Percentiles rank a stretch among this genome's conserved stretches.
Evolutionary conservation across 805 yeast genomes (phyloP).

Genomic region (Teunomyces tritomae): DNA sequence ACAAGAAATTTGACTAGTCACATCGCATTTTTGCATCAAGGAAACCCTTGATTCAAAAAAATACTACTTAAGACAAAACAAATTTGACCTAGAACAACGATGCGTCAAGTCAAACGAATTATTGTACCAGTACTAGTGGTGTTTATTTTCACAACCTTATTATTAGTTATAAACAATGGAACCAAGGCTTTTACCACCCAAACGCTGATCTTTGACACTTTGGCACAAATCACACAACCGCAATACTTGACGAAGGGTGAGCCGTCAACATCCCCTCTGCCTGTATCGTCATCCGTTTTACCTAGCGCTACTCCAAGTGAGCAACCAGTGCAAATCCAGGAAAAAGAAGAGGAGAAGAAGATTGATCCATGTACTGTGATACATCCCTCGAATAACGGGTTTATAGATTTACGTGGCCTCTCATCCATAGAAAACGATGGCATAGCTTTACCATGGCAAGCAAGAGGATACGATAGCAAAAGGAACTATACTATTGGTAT

Average conservation of each 20-base stretch:
- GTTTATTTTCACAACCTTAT: neutral
- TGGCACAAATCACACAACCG: slow-evolving; percentile 8
- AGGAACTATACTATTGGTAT: slow-evolving; percentile 65
- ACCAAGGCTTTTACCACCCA: neutral
- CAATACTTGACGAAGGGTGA: neutral
- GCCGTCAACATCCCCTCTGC: neutral
- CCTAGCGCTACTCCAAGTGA: neutral
- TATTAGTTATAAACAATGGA: slow-evolving; percentile 1
- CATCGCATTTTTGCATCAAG: neutral
- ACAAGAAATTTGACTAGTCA: neutral
- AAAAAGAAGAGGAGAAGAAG: slow-evolving; percentile 10
- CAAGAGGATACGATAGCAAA: slow-evolving; percentile 68
- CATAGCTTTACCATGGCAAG: slow-evolving; percentile 52
- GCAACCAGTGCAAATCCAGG: neutral
- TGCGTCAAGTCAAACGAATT: slow-evolving; percentile 2
- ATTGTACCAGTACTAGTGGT: slow-evolving; percentile 6
- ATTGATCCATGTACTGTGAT: slow-evolving; percentile 39
- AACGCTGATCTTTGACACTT: slow-evolving; percentile 7
- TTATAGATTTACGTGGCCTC: slow-evolving; percentile 52
- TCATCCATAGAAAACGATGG: slow-evolving; percentile 47
- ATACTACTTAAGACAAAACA: neutral
- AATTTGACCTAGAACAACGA: neutral
- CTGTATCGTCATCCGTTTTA: neutral
- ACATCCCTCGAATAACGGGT: slow-evolving; percentile 42
- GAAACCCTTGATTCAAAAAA: neutral